Conservation (phyloP, 176 grass and related monocot species). For the Neostapfia colusana region DNA sequence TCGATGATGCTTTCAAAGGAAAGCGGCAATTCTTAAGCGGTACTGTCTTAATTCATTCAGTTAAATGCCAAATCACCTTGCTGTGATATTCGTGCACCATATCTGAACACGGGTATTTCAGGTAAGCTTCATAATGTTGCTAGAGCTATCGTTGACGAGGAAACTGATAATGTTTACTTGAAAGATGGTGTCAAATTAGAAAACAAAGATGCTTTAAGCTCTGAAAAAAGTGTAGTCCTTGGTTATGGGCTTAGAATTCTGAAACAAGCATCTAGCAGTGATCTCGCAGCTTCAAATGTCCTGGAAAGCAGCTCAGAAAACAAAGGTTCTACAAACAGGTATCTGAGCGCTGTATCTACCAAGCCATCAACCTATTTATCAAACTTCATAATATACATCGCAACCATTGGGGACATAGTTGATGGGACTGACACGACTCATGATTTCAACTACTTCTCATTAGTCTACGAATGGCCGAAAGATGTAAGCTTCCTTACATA, state of each 20-base stretch:
- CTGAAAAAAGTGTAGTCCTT: constrained; percentile 70
- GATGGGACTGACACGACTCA: constrained; percentile 96
- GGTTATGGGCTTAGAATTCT: constrained; percentile 77
- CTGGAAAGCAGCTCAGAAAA: constrained; percentile 54
- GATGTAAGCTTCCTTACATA: constrained; percentile 63
- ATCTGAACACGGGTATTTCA: constrained; percentile 45
- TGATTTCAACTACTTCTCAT: constrained; percentile 99
- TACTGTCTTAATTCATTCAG: constrained; percentile 45
- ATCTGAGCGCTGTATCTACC: constrained; percentile 64
- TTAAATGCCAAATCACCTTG: constrained; percentile 43
- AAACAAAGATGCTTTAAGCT: constrained; percentile 60
- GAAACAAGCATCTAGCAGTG: constrained; percentile 54
- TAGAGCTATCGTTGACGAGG: constrained; percentile 85
- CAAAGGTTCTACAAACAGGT: constrained; percentile 71
- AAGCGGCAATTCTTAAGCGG: constrained; percentile 93
- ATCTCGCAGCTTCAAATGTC: constrained; percentile 44
- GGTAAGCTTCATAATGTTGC: constrained; percentile 99
- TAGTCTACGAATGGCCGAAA: constrained; percentile 91
- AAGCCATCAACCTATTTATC: constrained; percentile 92
- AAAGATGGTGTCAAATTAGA: constrained; percentile 56
- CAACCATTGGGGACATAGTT: constrained; percentile 95
- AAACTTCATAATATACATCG: constrained; percentile 93
- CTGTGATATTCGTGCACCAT: constrained; percentile 17
- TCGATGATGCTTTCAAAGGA: constrained; percentile 96
- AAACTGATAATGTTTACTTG: constrained; percentile 56